phyloP scores from a whole-genome alignment of 75 land plant genomes.

The Sequoiadendron giganteum region DNA sequence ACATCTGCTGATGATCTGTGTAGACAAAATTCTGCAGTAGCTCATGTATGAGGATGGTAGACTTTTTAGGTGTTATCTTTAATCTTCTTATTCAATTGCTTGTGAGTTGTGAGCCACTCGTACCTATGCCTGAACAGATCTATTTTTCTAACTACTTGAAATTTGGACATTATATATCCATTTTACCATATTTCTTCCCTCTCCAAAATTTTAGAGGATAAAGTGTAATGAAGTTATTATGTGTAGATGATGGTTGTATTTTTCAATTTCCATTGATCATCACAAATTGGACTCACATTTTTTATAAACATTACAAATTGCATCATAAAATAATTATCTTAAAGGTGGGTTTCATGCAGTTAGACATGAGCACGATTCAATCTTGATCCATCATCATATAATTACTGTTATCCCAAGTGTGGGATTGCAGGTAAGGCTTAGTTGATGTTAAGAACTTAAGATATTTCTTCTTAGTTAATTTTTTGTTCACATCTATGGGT shows the following conservation, averaged over 20 bases:
- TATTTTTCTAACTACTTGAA: background rate
- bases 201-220: background rate
- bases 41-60: background rate
- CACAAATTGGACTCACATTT: background rate
- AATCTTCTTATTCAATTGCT: background rate
- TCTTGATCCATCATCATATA: constrained; percentile 66
- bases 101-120: background rate
- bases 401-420: constrained; percentile 65
- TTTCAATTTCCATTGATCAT: background rate
- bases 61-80: background rate
- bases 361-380: background rate
- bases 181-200: background rate
- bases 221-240: background rate
- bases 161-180: background rate
- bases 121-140: background rate
- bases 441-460: background rate
- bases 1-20: background rate
- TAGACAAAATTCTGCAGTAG: background rate
- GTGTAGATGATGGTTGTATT: background rate
- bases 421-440: constrained; percentile 71
- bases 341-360: constrained; percentile 23
- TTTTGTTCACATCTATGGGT: background rate
- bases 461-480: background rate
- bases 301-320: background rate
- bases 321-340: background rate